Evolutionary conservation across 2,329 filamentous ascomycete genomes (phyloP).

Genomic region (Venturia effusa): DNA sequence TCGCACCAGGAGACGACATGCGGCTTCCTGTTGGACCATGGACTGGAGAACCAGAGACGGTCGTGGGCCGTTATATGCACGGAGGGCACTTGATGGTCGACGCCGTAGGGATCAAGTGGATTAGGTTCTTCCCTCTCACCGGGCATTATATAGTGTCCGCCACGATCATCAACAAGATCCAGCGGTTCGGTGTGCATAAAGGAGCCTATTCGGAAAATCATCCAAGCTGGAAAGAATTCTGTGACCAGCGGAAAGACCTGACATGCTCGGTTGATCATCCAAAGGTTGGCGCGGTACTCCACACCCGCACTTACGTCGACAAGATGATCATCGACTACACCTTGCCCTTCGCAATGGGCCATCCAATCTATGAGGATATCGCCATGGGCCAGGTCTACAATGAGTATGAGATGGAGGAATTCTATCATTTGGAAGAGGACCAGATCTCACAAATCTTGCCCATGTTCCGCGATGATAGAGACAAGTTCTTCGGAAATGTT

Average conservation of each 20-base stretch:
- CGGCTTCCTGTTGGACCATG: background rate
- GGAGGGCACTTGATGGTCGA: background rate
- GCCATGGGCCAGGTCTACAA: background rate
- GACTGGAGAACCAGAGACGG: background rate
- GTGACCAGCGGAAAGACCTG: background rate
- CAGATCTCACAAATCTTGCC: background rate
- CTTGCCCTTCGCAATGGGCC: background rate
- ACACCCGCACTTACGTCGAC: background rate
- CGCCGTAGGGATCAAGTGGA: background rate
- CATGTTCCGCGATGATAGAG: background rate
- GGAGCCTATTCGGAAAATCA: background rate
- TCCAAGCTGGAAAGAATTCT: background rate
- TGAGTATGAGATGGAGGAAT: background rate
- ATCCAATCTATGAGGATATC: background rate
- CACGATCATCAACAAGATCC: background rate
- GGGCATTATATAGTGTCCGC: background rate
- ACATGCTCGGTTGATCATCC: background rate
- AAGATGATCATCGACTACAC: background rate
- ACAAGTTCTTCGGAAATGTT: background rate
- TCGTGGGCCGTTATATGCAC: background rate
- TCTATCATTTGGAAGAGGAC: background rate
- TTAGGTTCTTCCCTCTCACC: background rate
- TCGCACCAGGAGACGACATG: background rate
- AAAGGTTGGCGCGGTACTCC: background rate
- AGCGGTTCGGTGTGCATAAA: background rate